Percentiles rank a stretch among this genome's conserved stretches.
phyloP scores from a whole-genome alignment of 1,284 basidiomycete species.

The Boletus hoseneyae region DNA sequence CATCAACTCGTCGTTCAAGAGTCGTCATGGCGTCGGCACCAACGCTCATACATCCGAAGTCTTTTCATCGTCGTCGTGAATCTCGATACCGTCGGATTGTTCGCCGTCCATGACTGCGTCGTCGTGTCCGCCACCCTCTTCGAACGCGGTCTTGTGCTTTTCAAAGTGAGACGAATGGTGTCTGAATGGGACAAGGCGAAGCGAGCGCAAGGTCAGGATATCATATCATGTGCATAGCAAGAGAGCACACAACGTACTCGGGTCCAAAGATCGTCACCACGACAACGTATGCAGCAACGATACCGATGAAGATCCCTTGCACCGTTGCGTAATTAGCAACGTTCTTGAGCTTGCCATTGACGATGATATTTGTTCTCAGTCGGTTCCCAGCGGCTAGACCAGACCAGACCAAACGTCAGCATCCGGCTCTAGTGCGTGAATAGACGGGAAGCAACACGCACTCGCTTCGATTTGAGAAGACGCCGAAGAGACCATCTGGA shows the following conservation, averaged over 20 bases:
- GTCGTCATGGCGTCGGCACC: neutral
- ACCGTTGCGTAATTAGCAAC: conserved; percentile 83
- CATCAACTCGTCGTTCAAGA: conserved; percentile 3
- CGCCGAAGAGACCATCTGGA: conserved; percentile 81
- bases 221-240: neutral
- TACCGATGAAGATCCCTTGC: conserved; percentile 84
- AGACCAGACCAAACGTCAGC: conserved; percentile 2
- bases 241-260: conserved; percentile 47
- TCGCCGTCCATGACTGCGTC: conserved; percentile 33
- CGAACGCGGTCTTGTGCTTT: conserved; percentile 74
- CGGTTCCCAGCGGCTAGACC: conserved; percentile 54
- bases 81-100: neutral
- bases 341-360: conserved; percentile 40
- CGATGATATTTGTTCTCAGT: conserved; percentile 50
- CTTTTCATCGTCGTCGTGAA: conserved; percentile 23
- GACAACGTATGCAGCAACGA: conserved; percentile 68
- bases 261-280: conserved; percentile 70
- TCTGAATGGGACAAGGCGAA: conserved; percentile 22
- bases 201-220: neutral
- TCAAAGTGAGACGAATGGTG: conserved; percentile 83
- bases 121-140: conserved; percentile 65
- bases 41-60: conserved; percentile 10
- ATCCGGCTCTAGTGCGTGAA: neutral
- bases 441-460: conserved; percentile 35
- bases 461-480: conserved; percentile 91